These are phyloP conservation scores for Tilletia caries DNA, from an alignment of 1,284 basidiomycete species.

Conservation along the genomic window DNA sequence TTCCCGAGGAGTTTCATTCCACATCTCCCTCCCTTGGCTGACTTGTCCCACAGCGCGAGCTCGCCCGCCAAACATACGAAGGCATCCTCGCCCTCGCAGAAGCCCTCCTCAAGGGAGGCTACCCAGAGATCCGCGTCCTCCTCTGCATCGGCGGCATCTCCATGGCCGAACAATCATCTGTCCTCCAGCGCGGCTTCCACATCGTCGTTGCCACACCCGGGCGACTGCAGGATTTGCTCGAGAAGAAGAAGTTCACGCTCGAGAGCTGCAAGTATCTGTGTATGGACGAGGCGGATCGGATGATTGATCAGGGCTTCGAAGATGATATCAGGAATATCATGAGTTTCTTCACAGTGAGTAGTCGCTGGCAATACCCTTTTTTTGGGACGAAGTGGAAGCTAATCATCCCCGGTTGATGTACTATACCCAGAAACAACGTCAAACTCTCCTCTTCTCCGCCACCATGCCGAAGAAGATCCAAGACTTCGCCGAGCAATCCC, in stretches of 20 bases:
- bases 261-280: conserved; percentile 78
- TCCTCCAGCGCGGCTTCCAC: conserved; percentile 83
- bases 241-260: conserved; percentile 86
- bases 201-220: conserved; percentile 79
- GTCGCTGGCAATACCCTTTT: background rate
- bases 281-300: conserved; percentile 98
- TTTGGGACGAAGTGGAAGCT: no score
- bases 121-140: conserved; percentile 70
- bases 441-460: conserved; percentile 94
- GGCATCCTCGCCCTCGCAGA: conserved; percentile 81
- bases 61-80: conserved; percentile 78
- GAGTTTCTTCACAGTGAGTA: conserved; percentile 77
- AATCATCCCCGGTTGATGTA: no score
- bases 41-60: conserved; percentile 30
- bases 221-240: conserved; percentile 62
- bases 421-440: conserved; percentile 68
- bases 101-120: conserved; percentile 74
- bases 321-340: conserved; percentile 98
- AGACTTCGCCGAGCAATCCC: conserved; percentile 92
- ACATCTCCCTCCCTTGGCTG: no score
- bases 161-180: conserved; percentile 91
- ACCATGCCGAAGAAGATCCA: conserved; percentile 99
- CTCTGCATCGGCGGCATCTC: conserved; percentile 96
- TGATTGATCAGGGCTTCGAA: conserved; percentile 99
- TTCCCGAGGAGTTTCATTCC: no score